Evolutionary conservation across 1,139 yeast genomes (phyloP).

Genomic region (Kodamaea alishanica): DNA sequence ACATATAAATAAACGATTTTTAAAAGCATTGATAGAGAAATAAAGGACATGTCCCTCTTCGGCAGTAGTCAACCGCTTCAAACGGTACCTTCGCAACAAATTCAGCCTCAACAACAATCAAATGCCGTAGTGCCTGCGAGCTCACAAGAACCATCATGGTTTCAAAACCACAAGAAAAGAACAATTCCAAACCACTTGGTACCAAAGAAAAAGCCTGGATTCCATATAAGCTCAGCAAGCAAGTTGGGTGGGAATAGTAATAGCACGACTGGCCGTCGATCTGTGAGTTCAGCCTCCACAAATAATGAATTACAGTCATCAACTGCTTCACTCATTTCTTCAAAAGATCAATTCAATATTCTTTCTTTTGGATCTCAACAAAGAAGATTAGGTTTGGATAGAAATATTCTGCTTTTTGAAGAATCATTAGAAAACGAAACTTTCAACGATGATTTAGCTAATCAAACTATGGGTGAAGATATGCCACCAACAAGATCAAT

Average conservation of each 20-base stretch:
- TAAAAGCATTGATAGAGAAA: no score
- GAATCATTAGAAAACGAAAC: constrained; percentile 20
- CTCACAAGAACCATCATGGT: constrained; percentile 43
- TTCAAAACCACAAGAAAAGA: constrained; percentile 52
- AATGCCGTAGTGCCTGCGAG: constrained; percentile 2
- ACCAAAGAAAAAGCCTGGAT: constrained; percentile 42
- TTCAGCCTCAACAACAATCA: constrained; percentile 6
- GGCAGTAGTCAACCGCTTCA: no score
- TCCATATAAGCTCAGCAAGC: constrained; percentile 27
- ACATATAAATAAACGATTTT: no score
- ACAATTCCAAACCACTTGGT: constrained; percentile 55
- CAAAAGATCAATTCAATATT: constrained; percentile 32
- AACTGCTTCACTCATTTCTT: constrained; percentile 10
- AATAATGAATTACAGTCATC: constrained; percentile 7
- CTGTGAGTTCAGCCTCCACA: constrained; percentile 5
- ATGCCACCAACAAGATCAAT: constrained; percentile 61
- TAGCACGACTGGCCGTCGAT: constrained; percentile 3
- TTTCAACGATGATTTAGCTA: constrained; percentile 27
- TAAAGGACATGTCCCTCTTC: no score
- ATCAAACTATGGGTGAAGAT: constrained; percentile 33
- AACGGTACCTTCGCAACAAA: constrained; percentile 1
- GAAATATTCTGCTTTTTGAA: constrained; percentile 8
- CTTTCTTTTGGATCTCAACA: constrained; percentile 39
- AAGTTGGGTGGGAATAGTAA: constrained; percentile 4
- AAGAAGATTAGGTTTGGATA: constrained; percentile 17